A percentile compares a stretch with the other conserved stretches of the same genome.
phyloP scores from a whole-genome alignment of 192 early-diverging fungal species.

The Mortierella alpina region DNA sequence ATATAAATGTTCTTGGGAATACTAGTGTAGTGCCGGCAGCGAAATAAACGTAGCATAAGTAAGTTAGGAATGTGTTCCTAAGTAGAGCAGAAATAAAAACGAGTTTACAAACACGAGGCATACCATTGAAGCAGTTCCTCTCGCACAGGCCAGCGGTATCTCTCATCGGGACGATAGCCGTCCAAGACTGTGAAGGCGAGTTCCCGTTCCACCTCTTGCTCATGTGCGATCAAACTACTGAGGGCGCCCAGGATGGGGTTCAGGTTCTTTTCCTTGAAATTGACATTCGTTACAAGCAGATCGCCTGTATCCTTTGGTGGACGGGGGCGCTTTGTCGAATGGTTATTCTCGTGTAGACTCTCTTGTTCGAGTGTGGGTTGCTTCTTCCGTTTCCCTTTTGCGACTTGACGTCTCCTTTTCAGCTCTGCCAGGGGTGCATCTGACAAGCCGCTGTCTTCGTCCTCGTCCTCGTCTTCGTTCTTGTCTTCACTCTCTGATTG shows the following conservation, averaged over 20 bases:
- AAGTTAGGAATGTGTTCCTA: neutral
- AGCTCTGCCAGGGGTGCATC: no score
- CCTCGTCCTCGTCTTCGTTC: neutral
- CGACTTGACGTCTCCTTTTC: no score
- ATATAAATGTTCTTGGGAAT: slow-evolving; percentile 3
- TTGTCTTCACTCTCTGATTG: neutral
- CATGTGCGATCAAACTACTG: neutral
- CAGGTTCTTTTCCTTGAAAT: no score
- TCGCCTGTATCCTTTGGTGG: no score
- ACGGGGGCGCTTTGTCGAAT: no score
- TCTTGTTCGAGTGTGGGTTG: no score
- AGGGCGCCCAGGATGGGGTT: no score
- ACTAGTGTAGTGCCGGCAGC: neutral
- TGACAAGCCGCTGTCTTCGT: neutral
- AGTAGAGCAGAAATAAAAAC: neutral
- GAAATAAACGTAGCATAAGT: neutral
- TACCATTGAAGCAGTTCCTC: slow-evolving; percentile 30
- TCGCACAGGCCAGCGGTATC: slow-evolving; percentile 47
- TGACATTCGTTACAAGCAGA: no score
- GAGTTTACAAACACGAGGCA: neutral
- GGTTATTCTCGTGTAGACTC: no score
- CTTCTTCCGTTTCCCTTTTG: neutral
- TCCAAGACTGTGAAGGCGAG: slow-evolving; percentile 10
- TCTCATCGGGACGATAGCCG: slow-evolving; percentile 2
- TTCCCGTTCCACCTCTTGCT: neutral